Evolutionary conservation across 2,329 filamentous ascomycete genomes (phyloP), one percentile per base, ranked within the genome.

Genomic region (Hortaea sp.): DNA sequence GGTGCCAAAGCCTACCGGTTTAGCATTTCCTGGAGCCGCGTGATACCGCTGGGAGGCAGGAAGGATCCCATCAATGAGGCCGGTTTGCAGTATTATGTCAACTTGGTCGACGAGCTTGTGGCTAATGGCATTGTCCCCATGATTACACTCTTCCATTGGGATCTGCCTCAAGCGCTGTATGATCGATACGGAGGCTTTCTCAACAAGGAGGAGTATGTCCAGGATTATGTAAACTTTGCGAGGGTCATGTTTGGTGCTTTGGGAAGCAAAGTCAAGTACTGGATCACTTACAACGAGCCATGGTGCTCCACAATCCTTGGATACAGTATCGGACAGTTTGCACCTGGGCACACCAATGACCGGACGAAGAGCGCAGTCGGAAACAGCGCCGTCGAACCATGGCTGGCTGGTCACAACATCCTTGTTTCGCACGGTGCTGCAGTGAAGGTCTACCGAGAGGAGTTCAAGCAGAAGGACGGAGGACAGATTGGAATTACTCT

Each of bases 131-230:
- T 94, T 58, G 78, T 74, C 20, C 88, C 88, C 1, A 81, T 92
- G 64, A 78, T 94, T 59, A 94, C 88, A 3, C 73, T 94, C 11
- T 86, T 84, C 66, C 88, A 94, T 68, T 94, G 88, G 87, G 88
- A 94, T 68, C 74, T 92, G 6, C 88, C 88, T 3, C 80, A 88
- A 57, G 82, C 71, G 49, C 73, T 94, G 13, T 78, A 94, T 59
- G 79, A 84, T 71, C 80, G 85, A 49, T 94, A 94, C 64, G 84
- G 84, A 28, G 88, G 88, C 13, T 75, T 88, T 46, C 69, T 92
- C 55, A 87, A 88, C 73, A 82, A 85, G 63, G 27, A 60, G 31
- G 58, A 66, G 11, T 66, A 65, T 29, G 54, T 63, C 3, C 45
- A 59, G 9, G 66, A 70, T 49, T 71, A 69, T 51, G 58, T 66